A percentile compares a stretch with the other conserved stretches of the same genome.
Evolutionary conservation across 2,329 filamentous ascomycete genomes (phyloP).

Genomic region (Venturia carpophila): DNA sequence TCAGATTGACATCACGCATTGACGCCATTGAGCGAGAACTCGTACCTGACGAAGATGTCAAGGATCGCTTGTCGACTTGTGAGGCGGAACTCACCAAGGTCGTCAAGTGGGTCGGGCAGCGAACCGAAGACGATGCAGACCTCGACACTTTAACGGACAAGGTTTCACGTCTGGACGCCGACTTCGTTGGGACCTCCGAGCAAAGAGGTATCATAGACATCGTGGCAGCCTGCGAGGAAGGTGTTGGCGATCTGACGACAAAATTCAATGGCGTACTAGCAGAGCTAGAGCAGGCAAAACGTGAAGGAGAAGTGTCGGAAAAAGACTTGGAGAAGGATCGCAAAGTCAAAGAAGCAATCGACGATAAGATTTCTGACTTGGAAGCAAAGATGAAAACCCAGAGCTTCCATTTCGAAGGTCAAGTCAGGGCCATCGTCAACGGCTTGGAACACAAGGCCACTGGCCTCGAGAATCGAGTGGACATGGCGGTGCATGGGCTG

Average conservation of each 20-base stretch:
- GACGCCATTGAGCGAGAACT: not conserved
- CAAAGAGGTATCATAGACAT: not conserved
- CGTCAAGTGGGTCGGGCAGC: constrained; percentile 8
- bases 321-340: not conserved
- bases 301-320: too few species aligned
- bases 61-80: not conserved
- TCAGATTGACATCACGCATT: not conserved
- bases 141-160: not conserved
- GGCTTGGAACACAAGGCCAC: not conserved
- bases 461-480: not conserved
- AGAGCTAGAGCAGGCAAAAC: not conserved
- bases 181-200: not conserved
- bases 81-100: constrained; percentile 2
- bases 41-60: not conserved
- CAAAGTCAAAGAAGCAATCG: not conserved
- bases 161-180: not conserved
- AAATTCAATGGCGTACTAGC: not conserved
- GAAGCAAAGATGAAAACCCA: not conserved
- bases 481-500: not conserved
- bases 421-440: not conserved
- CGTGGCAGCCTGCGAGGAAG: not conserved
- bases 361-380: not conserved
- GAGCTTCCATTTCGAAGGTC: not conserved
- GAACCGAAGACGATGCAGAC: not conserved
- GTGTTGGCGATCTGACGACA: not conserved